Percentiles rank a stretch among this genome's conserved stretches.
These are phyloP conservation scores for Neurospora sp. DNA, from an alignment of 495 filamentous ascomycete genomes.

Conservation along the genomic window DNA sequence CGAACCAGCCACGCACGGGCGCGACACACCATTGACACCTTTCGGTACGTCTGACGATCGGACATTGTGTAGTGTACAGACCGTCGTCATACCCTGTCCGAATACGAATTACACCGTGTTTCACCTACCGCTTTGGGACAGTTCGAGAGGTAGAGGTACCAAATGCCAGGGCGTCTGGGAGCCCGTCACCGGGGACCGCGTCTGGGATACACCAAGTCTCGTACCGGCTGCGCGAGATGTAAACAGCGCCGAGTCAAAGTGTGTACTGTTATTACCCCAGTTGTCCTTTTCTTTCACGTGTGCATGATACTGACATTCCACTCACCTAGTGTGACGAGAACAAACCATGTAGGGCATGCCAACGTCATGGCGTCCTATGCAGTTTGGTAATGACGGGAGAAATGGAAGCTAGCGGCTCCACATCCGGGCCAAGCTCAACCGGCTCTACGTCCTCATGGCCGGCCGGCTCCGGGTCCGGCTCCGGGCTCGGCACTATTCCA, in stretches of 20 bases:
- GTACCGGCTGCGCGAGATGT: slow-evolving; percentile 19
- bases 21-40: not conserved
- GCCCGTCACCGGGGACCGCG: slow-evolving; percentile 9
- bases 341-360: slow-evolving; percentile 20
- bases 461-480: not conserved
- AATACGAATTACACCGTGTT: not conserved
- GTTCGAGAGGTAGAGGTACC: not conserved
- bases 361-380: slow-evolving; percentile 21
- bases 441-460: not conserved
- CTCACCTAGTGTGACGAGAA: slow-evolving; percentile 20
- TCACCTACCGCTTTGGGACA: not conserved
- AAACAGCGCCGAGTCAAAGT: slow-evolving; percentile 26
- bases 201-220: slow-evolving; percentile 23
- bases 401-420: not conserved
- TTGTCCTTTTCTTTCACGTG: not conserved
- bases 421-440: not conserved
- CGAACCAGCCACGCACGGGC: not conserved
- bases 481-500: not conserved
- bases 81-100: not conserved
- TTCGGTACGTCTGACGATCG: not conserved
- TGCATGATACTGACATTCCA: not conserved
- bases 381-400: slow-evolving; percentile 9
- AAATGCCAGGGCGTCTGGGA: not conserved
- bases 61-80: not conserved
- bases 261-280: not conserved